These are phyloP conservation scores for Phytophthora idaei DNA, from an alignment of 352 stramenopile genomes.

Conservation along the genomic window DNA sequence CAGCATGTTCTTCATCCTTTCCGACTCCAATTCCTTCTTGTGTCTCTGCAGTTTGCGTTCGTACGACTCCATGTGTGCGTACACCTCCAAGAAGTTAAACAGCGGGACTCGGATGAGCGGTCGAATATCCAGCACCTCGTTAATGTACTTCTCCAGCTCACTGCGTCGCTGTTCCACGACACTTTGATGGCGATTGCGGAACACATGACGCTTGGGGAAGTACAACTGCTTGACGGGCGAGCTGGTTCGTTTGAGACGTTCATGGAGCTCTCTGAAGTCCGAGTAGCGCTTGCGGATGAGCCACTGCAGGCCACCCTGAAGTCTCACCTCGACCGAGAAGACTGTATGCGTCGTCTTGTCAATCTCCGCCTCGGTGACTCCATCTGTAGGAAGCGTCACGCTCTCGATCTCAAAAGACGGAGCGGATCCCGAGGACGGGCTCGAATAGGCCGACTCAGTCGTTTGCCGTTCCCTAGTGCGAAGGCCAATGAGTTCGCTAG, in stretches of 20 bases:
- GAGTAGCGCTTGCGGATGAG: slow-evolving; percentile 91
- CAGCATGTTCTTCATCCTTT: slow-evolving; percentile 89
- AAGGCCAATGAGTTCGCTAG: slow-evolving; percentile 71
- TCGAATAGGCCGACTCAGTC: slow-evolving; percentile 50
- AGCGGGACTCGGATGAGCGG: slow-evolving; percentile 83
- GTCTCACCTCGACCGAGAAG: slow-evolving; percentile 79
- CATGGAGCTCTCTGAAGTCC: slow-evolving; percentile 88
- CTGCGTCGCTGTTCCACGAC: slow-evolving; percentile 87
- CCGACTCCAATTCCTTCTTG: slow-evolving; percentile 88
- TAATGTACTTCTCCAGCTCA: slow-evolving; percentile 90
- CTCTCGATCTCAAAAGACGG: slow-evolving; percentile 87
- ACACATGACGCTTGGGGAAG: slow-evolving; percentile 89
- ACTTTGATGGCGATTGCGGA: slow-evolving; percentile 82
- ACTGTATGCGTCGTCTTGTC: slow-evolving; percentile 85
- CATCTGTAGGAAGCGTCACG: slow-evolving; percentile 68
- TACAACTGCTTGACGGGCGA: slow-evolving; percentile 77
- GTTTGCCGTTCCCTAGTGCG: slow-evolving; percentile 54
- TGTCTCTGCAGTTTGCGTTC: slow-evolving; percentile 84
- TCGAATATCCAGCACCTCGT: slow-evolving; percentile 82
- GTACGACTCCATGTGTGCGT: slow-evolving; percentile 88
- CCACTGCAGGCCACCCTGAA: slow-evolving; percentile 85
- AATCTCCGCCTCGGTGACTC: slow-evolving; percentile 80
- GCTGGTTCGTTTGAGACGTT: slow-evolving; percentile 82
- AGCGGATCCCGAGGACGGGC: slow-evolving; percentile 42
- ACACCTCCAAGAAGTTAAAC: slow-evolving; percentile 91